A percentile compares a stretch with the other conserved stretches of the same genome.
Conservation (phyloP, 345 rosid genomes). For the Limnanthes douglasii region DNA sequence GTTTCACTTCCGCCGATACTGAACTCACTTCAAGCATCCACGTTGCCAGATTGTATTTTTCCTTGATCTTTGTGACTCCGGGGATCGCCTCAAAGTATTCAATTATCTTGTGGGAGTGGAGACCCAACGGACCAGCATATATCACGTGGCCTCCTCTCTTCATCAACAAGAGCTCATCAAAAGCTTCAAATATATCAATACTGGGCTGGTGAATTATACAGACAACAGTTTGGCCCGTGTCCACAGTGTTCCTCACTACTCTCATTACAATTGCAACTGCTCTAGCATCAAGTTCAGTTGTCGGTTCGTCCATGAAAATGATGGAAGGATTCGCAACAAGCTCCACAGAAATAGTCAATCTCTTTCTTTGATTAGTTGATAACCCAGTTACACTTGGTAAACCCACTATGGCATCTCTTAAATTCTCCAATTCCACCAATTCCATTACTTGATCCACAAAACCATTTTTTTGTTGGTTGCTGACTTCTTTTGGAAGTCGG, state of each 20-base stretch:
- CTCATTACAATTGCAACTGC: constrained; percentile 93
- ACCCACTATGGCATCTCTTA: constrained; percentile 51
- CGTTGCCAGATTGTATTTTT: no score
- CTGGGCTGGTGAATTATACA: constrained; percentile 89
- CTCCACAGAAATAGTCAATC: constrained; percentile 72
- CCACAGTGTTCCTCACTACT: constrained; percentile 77
- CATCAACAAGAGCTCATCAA: constrained; percentile 66
- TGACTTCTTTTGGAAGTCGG: no score
- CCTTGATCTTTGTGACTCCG: no score
- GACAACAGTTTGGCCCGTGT: constrained; percentile 74
- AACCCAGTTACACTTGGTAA: constrained; percentile 65
- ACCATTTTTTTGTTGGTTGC: no score
- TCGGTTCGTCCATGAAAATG: constrained; percentile 88
- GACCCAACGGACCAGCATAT: constrained; percentile 52
- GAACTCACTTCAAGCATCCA: no score
- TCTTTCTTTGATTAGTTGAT: constrained; percentile 77
- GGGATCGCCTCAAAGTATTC: constrained; percentile 82
- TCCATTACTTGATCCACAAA: constrained; percentile 69
- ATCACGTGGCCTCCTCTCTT: constrained; percentile 86
- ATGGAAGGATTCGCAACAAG: constrained; percentile 84
- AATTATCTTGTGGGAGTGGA: constrained; percentile 47
- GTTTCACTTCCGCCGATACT: no score
- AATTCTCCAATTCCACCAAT: constrained; percentile 37
- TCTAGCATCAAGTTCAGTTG: constrained; percentile 81
- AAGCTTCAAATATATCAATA: constrained; percentile 77